Evolutionary conservation across 495 filamentous ascomycete species (phyloP).

Genomic region (Tetracladium marchalianum): DNA sequence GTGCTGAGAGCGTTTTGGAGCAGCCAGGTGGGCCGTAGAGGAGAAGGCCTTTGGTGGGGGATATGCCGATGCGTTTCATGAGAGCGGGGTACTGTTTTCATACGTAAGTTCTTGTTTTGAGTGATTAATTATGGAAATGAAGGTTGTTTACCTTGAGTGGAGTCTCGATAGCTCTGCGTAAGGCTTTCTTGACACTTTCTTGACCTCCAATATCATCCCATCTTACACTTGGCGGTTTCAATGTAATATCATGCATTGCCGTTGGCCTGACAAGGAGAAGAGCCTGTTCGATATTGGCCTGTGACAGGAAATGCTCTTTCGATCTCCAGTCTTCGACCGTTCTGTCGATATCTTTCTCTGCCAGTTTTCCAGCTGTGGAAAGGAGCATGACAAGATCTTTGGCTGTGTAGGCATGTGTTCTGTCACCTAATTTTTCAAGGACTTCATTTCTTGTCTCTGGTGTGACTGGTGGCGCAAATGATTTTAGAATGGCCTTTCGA

Average conservation of each 20-base stretch:
- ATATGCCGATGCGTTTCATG: constrained; percentile 47
- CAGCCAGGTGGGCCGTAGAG: constrained; percentile 94
- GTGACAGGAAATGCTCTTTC: constrained; percentile 22
- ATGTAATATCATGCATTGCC: constrained; percentile 82
- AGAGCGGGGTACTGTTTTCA: constrained; percentile 42
- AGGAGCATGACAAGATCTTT: constrained; percentile 36
- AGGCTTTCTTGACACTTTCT: constrained; percentile 59
- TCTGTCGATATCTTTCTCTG: constrained; percentile 16
- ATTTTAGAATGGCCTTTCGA: constrained; percentile 63
- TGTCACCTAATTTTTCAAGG: constrained; percentile 34
- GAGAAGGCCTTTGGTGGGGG: constrained; percentile 72
- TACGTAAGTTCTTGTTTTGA: too few relatives aligned
- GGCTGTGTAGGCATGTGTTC: constrained; percentile 45
- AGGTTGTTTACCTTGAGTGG: constrained; percentile 46
- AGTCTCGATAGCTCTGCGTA: constrained; percentile 54
- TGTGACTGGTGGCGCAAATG: constrained; percentile 29
- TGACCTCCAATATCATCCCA: constrained; percentile 92
- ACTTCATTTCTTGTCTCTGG: constrained; percentile 27
- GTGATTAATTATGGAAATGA: background rate
- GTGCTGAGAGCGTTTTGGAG: constrained; percentile 89
- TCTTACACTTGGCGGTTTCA: constrained; percentile 75
- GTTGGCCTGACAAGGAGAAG: constrained; percentile 53
- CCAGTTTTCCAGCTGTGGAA: constrained; percentile 25
- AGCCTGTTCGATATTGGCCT: constrained; percentile 33
- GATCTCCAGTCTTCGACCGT: constrained; percentile 11